Percentiles rank a stretch among this genome's conserved stretches.
These are phyloP conservation scores for Verticillium dahliae DNA, from an alignment of 2,329 filamentous ascomycete genomes.

Conservation along the genomic window DNA sequence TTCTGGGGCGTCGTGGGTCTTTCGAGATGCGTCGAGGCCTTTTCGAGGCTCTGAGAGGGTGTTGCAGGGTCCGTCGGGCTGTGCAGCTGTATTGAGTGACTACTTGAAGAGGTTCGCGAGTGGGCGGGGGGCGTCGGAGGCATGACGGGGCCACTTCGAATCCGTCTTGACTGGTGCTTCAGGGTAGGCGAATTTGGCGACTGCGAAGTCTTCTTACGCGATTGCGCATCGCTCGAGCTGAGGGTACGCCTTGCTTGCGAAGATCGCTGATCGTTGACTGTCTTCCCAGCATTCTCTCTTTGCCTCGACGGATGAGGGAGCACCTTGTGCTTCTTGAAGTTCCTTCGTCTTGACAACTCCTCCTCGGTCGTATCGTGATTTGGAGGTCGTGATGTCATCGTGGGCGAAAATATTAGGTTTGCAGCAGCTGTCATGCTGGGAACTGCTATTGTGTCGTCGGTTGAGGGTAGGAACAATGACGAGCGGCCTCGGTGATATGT, in stretches of 20 bases:
- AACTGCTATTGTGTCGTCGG: neutral
- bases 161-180: conserved; percentile 34
- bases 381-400: conserved; percentile 23
- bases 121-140: conserved; percentile 58
- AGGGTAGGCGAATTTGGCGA: conserved; percentile 30
- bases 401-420: conserved; percentile 17
- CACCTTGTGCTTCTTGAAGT: conserved; percentile 40
- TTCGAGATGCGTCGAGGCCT: conserved; percentile 19
- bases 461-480: neutral
- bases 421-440: conserved; percentile 16
- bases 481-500: neutral
- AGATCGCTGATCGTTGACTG: conserved; percentile 1
- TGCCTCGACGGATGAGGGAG: conserved; percentile 27
- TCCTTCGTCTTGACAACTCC: conserved; percentile 23
- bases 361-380: conserved; percentile 18
- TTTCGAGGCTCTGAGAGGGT: conserved; percentile 29
- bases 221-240: neutral
- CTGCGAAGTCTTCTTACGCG: conserved; percentile 19
- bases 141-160: conserved; percentile 39
- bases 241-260: neutral
- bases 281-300: neutral
- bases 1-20: conserved; percentile 55
- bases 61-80: conserved; percentile 32
- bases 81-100: conserved; percentile 35
- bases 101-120: conserved; percentile 50